Evolutionary conservation across 2,329 filamentous ascomycete species (phyloP), one percentile per base, ranked within the genome.

Genomic region (Dichotomopilus funicola): DNA sequence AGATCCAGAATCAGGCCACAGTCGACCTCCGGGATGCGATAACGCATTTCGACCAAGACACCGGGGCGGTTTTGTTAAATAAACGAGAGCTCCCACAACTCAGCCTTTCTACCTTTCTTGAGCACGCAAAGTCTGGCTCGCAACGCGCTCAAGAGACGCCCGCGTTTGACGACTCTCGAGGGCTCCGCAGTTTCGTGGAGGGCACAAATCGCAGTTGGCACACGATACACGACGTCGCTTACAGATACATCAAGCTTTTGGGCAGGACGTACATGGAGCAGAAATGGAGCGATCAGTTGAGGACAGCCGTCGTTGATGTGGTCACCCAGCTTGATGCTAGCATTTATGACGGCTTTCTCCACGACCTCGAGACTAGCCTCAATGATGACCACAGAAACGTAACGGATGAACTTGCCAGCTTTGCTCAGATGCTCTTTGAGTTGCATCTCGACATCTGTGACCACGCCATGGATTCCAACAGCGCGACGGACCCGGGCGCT

Each of bases 381-480:
- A 41, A 43, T 4, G 31, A 36, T 27, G 51, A 35, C 0, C 27
- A 51, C 11, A 46, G 51, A 1, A 55, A 58, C 1, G 12, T 31
- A 2, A 8, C 73, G 11, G 58, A 61, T 1, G 67, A 69, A 9
- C 62, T 80, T 5, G 73, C 77, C 54, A 64, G 66, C 1, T 70
- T 83, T 5, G 70, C 79, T 2, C 76, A 83, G 51, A 84, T 83
- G 75, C 66, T 83, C 1, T 81, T 84, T 50, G 82, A 86, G 63
- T 72, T 85, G 5, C 79, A 84, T 56, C 71, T 85, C 8, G 82
- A 85, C 59, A 75, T 83, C 6, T 83, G 81, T 59, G 80, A 83
- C 56, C 73, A 78, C 45, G 78, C 81, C 54, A 81, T 76, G 8
- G 81, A 81, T 55, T 78, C 79, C 1, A 81, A 74, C 62, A 81